These are phyloP conservation scores for Rhizoclosmatium sp. DNA, from an alignment of 192 early-diverging fungal species.

Conservation along the genomic window DNA sequence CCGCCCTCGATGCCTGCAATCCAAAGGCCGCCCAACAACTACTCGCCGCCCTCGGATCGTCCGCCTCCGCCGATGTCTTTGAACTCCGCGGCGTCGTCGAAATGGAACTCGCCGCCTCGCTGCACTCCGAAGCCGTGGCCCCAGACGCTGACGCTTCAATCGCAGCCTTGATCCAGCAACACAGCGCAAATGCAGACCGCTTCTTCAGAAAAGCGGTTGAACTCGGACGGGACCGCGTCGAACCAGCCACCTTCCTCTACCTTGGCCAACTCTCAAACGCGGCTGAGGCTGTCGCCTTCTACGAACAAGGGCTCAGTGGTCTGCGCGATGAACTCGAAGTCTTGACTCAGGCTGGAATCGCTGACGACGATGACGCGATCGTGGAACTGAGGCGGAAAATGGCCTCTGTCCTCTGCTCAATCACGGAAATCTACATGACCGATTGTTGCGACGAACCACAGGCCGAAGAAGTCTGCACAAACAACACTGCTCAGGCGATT, in stretches of 20 bases:
- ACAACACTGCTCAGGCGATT: conserved; percentile 73
- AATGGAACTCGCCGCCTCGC: conserved; percentile 75
- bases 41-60: conserved; percentile 66
- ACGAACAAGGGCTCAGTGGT: conserved; percentile 49
- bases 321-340: conserved; percentile 45
- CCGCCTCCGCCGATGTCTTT: conserved; percentile 58
- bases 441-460: conserved; percentile 94
- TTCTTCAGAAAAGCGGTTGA: conserved; percentile 75
- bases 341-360: conserved; percentile 1
- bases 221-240: conserved; percentile 71
- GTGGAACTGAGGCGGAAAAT: conserved; percentile 58
- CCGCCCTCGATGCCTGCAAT: conserved; percentile 73
- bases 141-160: not conserved
- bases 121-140: conserved; percentile 17
- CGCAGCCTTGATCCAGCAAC: conserved; percentile 19
- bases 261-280: conserved; percentile 61
- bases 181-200: conserved; percentile 37
- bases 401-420: conserved; percentile 86
- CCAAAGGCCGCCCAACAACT: conserved; percentile 76
- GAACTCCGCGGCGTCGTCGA: conserved; percentile 77
- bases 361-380: conserved; percentile 4
- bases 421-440: conserved; percentile 97
- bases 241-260: conserved; percentile 80
- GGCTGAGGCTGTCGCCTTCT: conserved; percentile 49
- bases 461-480: conserved; percentile 86